Conservation (phyloP, 1,139 yeast species). For the Lodderomyces margitis region DNA sequence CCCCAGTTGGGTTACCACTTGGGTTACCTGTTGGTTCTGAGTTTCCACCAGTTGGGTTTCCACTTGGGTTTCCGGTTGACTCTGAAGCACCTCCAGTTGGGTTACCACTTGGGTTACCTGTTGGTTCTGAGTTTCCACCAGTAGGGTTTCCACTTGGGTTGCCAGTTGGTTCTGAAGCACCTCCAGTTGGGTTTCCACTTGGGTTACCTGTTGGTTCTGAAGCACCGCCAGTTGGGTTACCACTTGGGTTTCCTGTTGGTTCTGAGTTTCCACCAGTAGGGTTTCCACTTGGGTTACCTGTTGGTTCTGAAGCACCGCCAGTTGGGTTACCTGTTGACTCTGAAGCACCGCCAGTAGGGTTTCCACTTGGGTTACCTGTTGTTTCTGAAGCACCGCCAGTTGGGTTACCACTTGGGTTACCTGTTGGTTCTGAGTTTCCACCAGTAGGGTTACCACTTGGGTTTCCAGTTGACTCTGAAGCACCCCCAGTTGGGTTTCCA, state of each 20-base stretch:
- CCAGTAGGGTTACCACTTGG: neutral
- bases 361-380: neutral
- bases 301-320: neutral
- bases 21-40: neutral
- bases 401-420: neutral
- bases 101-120: neutral
- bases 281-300: neutral
- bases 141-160: neutral
- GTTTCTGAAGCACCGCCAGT: neutral
- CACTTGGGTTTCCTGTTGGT: neutral
- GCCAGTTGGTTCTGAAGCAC: neutral
- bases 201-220: neutral
- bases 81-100: neutral
- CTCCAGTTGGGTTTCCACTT: neutral
- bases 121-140: neutral
- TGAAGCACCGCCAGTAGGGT: neutral
- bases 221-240: neutral
- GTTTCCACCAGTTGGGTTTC: neutral
- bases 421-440: neutral
- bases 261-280: neutral
- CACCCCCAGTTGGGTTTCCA: neutral
- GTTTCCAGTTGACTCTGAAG: neutral
- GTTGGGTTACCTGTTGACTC: neutral
- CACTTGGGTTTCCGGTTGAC: neutral
- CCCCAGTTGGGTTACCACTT: neutral